Conservation (phyloP, 2,329 filamentous ascomycete species). For the Fusarium setosum region DNA sequence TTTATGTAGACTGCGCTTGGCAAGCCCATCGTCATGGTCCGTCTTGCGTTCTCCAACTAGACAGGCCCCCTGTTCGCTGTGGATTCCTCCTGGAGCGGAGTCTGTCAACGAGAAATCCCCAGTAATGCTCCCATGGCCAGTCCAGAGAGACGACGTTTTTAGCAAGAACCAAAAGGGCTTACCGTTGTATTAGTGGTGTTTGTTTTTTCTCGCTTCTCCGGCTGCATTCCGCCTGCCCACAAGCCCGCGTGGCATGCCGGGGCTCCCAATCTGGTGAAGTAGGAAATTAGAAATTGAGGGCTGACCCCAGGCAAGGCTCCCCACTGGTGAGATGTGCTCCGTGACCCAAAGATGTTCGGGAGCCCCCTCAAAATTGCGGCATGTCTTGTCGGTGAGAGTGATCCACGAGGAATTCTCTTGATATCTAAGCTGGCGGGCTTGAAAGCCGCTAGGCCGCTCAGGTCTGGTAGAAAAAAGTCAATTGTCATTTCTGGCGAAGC, state of each 20-base stretch:
- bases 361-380: conserved; percentile 20
- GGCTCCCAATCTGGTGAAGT: conserved; percentile 33
- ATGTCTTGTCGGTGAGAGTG: conserved; percentile 23
- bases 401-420: conserved; percentile 14
- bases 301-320: conserved; percentile 30
- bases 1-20: background rate
- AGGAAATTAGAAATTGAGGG: conserved; percentile 38
- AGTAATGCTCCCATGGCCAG: background rate
- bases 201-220: conserved; percentile 18
- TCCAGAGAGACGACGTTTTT: background rate
- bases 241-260: conserved; percentile 36
- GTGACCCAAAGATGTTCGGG: conserved; percentile 11
- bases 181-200: background rate
- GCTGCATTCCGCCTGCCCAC: conserved; percentile 27
- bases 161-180: background rate
- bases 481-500: conserved; percentile 22
- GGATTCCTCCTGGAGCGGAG: background rate
- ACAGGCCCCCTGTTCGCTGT: background rate
- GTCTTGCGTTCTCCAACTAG: background rate
- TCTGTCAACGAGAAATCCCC: conserved; percentile 12
- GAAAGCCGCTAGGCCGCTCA: conserved; percentile 3
- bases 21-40: background rate
- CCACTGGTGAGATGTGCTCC: conserved; percentile 20
- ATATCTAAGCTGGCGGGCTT: background rate
- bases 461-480: conserved; percentile 12